These are phyloP conservation scores for Juglanconis juglandina DNA, from an alignment of 2,329 filamentous ascomycete species.

Conservation along the genomic window DNA sequence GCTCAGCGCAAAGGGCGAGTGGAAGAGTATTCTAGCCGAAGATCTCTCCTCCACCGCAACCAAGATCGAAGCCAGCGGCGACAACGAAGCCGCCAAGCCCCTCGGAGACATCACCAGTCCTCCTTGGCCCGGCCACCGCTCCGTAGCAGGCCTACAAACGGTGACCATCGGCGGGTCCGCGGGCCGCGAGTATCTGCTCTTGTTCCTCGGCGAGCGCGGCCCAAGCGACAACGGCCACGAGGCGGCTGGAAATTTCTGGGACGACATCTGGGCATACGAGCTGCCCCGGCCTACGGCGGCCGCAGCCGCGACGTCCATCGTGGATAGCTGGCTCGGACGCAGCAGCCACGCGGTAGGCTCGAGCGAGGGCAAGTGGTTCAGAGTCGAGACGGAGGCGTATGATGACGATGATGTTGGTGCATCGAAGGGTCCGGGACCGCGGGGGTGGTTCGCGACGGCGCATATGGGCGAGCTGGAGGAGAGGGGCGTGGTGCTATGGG, in stretches of 20 bases:
- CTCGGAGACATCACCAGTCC: slow-evolving; percentile 11
- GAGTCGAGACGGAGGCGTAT: slow-evolving; percentile 43
- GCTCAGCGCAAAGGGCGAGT: slow-evolving; percentile 48
- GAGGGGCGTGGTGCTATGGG: slow-evolving; percentile 57
- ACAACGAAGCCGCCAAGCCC: slow-evolving; percentile 27
- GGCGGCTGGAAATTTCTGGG: slow-evolving; percentile 51
- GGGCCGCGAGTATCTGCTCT: slow-evolving; percentile 59
- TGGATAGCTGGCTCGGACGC: slow-evolving; percentile 45
- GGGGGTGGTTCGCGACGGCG: slow-evolving; percentile 58
- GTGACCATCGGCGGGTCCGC: slow-evolving; percentile 49
- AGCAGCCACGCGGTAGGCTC: slow-evolving; percentile 31
- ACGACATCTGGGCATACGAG: slow-evolving; percentile 64
- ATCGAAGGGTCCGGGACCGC: slow-evolving; percentile 44
- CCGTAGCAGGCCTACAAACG: slow-evolving; percentile 51
- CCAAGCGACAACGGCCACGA: slow-evolving; percentile 48
- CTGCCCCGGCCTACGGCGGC: slow-evolving; percentile 52
- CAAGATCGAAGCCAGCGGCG: slow-evolving; percentile 25
- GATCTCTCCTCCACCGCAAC: slow-evolving; percentile 25
- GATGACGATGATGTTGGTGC: slow-evolving; percentile 49
- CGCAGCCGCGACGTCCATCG: slow-evolving; percentile 54
- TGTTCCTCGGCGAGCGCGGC: slow-evolving; percentile 57
- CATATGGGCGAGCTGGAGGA: slow-evolving; percentile 58
- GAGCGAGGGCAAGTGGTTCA: slow-evolving; percentile 58
- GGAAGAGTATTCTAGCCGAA: slow-evolving; percentile 49
- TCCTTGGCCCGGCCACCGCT: slow-evolving; percentile 50